Conservation (phyloP, 2,329 filamentous ascomycete genomes). For the Dendryphion nanum region DNA sequence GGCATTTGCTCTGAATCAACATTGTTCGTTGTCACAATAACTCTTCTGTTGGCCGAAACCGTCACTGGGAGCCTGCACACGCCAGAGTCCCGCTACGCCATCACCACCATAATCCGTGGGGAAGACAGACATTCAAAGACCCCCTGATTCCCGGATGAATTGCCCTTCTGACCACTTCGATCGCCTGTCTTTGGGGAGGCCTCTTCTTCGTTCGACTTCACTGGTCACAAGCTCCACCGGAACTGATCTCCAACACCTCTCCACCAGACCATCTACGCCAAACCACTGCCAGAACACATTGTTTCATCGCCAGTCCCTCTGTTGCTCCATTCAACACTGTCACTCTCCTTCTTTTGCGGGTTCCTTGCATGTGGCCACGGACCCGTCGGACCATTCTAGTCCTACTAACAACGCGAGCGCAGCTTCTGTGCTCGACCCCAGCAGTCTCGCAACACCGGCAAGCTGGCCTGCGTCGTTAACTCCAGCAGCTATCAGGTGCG, state of each 20-base stretch:
- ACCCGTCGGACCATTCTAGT: slow-evolving; percentile 10
- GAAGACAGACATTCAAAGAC: slow-evolving; percentile 35
- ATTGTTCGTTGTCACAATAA: slow-evolving; percentile 23
- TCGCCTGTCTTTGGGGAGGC: slow-evolving; percentile 34
- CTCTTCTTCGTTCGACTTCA: slow-evolving; percentile 22
- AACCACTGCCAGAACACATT: slow-evolving; percentile 23
- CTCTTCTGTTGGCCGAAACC: slow-evolving; percentile 30
- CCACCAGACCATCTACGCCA: slow-evolving; percentile 12
- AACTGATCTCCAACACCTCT: slow-evolving; percentile 17
- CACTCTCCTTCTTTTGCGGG: slow-evolving; percentile 9
- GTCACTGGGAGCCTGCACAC: slow-evolving; percentile 26
- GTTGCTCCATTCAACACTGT: slow-evolving; percentile 14
- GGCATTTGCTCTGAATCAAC: slow-evolving; percentile 37
- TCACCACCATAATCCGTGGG: slow-evolving; percentile 24
- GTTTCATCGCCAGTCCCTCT: slow-evolving; percentile 19
- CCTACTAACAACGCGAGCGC: slow-evolving; percentile 13
- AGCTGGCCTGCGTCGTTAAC: slow-evolving; percentile 36
- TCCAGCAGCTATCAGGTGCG: slow-evolving; percentile 36
- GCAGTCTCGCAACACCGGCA: slow-evolving; percentile 26
- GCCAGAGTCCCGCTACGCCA: slow-evolving; percentile 25
- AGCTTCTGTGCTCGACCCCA: slow-evolving; percentile 10
- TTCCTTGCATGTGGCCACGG: slow-evolving; percentile 16
- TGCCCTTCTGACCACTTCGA: slow-evolving; percentile 29
- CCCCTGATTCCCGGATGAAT: slow-evolving; percentile 39
- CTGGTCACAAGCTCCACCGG: slow-evolving; percentile 31